These are phyloP conservation scores for Pseudopediastrum boryanum DNA, from an alignment of 139 green algal species.

Conservation along the genomic window DNA sequence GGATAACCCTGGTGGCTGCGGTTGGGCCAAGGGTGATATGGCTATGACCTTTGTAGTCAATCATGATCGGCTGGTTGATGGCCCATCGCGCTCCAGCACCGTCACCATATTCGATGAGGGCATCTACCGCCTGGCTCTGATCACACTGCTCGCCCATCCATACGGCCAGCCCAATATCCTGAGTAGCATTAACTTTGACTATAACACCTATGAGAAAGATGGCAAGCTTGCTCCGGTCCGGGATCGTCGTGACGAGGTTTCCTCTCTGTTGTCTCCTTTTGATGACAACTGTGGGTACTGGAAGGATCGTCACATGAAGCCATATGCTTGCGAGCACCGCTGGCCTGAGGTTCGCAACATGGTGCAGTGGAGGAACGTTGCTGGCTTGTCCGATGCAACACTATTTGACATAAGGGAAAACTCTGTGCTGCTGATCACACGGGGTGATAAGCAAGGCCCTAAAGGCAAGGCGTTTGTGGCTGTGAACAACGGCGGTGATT, in stretches of 20 bases:
- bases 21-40: not conserved
- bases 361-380: constrained; percentile 4
- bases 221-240: too few relatives aligned
- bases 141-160: constrained; percentile 4
- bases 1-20: not conserved
- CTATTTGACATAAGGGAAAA: not conserved
- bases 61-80: not conserved
- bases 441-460: not conserved
- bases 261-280: not conserved
- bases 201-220: too few relatives aligned
- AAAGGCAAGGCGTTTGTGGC: constrained; percentile 15
- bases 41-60: constrained; percentile 10
- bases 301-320: not conserved
- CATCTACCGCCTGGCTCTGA: constrained; percentile 10
- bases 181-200: constrained; percentile 18
- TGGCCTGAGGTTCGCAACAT: constrained; percentile 22
- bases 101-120: constrained; percentile 13
- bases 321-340: constrained; percentile 5
- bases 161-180: constrained; percentile 23
- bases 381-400: not conserved
- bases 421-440: not conserved
- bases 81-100: not conserved
- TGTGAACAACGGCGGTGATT: not conserved
- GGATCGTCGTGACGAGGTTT: not conserved
- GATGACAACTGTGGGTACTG: constrained; percentile 4